phyloP scores from a whole-genome alignment of 2,329 filamentous ascomycete species.

The Stachybotrys echinatus region DNA sequence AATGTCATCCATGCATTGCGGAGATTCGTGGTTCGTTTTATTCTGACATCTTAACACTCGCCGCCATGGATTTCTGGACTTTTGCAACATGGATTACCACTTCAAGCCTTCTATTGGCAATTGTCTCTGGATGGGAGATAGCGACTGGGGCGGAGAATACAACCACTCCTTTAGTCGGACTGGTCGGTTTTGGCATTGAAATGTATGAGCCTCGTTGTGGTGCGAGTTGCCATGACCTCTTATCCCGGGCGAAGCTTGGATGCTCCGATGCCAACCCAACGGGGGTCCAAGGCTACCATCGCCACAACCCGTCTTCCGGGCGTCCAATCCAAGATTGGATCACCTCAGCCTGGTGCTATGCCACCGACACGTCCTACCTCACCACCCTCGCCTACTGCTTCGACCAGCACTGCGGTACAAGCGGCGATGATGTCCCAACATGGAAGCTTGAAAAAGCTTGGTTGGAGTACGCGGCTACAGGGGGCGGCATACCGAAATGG shows the following conservation, averaged over 20 bases:
- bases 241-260: background rate
- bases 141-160: background rate
- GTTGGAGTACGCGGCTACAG: background rate
- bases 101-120: no score
- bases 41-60: no score
- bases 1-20: no score
- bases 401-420: conserved; percentile 4
- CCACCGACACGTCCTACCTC: background rate
- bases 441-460: conserved; percentile 8
- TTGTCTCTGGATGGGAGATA: background rate
- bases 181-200: background rate
- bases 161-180: background rate
- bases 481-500: background rate
- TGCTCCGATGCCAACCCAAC: background rate
- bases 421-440: background rate
- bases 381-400: conserved; percentile 8
- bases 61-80: no score
- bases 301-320: background rate
- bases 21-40: no score
- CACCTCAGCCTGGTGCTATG: background rate
- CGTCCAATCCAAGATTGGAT: background rate
- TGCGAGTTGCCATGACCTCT: background rate
- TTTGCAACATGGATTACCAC: no score
- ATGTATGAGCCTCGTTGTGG: background rate
- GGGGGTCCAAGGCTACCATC: background rate